Evolutionary conservation across 441 rosid species (phyloP).

Genomic region (Erodium moschatum): DNA sequence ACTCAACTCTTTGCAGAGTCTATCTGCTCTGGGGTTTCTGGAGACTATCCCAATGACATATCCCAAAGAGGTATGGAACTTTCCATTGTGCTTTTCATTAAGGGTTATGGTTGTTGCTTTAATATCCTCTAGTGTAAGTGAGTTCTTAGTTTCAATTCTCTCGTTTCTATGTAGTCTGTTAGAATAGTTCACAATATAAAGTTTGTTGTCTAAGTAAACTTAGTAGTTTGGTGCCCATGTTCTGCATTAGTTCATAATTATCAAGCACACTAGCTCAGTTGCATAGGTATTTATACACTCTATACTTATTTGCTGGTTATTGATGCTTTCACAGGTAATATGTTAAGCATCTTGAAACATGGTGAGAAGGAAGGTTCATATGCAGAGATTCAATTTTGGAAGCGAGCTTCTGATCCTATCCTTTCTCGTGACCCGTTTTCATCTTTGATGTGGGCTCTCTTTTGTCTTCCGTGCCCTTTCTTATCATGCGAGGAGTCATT

Average conservation of each 20-base stretch:
- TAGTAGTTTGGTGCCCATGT: neutral
- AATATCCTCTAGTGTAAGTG: neutral
- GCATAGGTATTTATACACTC: neutral
- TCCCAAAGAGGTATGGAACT: conserved; percentile 41
- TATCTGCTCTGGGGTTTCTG: conserved; percentile 50
- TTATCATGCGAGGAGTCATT: conserved; percentile 69
- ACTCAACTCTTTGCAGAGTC: conserved; percentile 74
- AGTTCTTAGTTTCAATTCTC: neutral
- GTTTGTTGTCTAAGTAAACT: neutral
- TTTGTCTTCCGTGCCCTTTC: conserved; percentile 89
- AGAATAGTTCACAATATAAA: neutral
- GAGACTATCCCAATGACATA: conserved; percentile 30
- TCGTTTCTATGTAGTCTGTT: neutral
- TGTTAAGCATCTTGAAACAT: conserved; percentile 38
- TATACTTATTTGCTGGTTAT: conserved; percentile 7
- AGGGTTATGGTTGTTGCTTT: conserved; percentile 10
- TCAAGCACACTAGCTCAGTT: neutral
- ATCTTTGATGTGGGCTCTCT: conserved; percentile 93
- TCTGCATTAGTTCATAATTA: neutral
- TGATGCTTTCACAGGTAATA: conserved; percentile 38
- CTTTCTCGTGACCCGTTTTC: conserved; percentile 92
- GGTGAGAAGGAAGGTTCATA: conserved; percentile 36
- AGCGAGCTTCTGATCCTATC: conserved; percentile 74
- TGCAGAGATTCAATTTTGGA: conserved; percentile 65
- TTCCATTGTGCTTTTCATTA: neutral